phyloP scores from a whole-genome alignment of 2,329 filamentous ascomycete species.

The Aspergillus sp. region DNA sequence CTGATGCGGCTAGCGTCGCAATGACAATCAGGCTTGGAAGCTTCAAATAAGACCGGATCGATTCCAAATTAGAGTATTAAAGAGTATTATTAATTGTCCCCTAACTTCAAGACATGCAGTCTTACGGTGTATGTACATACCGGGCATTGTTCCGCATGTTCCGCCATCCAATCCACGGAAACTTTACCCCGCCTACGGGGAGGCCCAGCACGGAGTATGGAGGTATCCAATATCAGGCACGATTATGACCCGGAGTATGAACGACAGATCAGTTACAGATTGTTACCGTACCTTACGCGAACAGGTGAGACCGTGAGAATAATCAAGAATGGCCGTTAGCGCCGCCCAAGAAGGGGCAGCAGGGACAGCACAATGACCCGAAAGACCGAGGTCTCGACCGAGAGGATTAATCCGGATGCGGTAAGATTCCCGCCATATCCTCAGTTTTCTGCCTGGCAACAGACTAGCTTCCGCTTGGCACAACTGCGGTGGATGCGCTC shows the following conservation, averaged over 20 bases:
- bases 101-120: no score
- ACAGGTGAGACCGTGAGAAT: no score
- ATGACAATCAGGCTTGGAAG: background rate
- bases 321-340: no score
- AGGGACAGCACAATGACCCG: background rate
- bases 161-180: background rate
- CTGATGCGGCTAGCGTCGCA: background rate
- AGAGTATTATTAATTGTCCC: no score
- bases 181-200: background rate
- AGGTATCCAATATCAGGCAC: no score
- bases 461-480: background rate
- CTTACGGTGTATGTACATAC: background rate
- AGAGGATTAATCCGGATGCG: background rate
- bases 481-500: background rate
- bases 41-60: no score
- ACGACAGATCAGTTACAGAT: no score
- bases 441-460: background rate
- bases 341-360: no score
- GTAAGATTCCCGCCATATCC: background rate
- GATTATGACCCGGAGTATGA: no score
- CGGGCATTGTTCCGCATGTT: background rate
- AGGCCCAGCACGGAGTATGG: no score
- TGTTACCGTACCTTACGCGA: no score
- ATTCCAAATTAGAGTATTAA: no score
- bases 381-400: background rate